Evolutionary conservation across 2,329 filamentous ascomycete species (phyloP).

Genomic region (Diplodia sapinea): DNA sequence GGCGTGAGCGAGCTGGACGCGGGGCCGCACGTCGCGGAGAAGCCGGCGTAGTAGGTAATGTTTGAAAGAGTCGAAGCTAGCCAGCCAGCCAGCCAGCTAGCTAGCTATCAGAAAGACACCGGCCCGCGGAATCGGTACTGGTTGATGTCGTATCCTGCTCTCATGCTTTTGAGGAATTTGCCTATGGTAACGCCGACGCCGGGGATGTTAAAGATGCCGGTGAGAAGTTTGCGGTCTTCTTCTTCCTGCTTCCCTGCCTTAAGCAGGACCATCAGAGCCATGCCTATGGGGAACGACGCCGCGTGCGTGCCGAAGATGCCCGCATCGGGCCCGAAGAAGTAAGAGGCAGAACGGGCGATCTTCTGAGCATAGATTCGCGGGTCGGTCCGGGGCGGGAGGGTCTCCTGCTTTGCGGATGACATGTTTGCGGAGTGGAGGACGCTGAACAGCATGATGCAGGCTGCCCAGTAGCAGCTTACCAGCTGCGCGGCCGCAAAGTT

Average conservation of each 20-base stretch:
- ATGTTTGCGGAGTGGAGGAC: conserved; percentile 30
- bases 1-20: not conserved
- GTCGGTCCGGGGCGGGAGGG: conserved; percentile 35
- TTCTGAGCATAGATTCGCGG: conserved; percentile 38
- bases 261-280: conserved; percentile 10
- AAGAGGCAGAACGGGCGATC: conserved; percentile 37
- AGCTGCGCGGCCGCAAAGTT: conserved; percentile 33
- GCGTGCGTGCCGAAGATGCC: conserved; percentile 37
- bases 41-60: not conserved
- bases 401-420: not conserved
- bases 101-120: not conserved
- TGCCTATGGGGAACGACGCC: conserved; percentile 34
- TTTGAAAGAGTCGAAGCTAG: not conserved
- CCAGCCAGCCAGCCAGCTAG: no score
- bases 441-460: conserved; percentile 37
- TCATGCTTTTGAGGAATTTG: conserved; percentile 10
- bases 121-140: not conserved
- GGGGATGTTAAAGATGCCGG: not conserved
- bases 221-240: not conserved
- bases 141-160: not conserved
- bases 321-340: conserved; percentile 38
- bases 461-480: conserved; percentile 39
- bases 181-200: not conserved
- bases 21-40: not conserved
- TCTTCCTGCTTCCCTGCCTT: not conserved